Evolutionary conservation across 176 grass and related monocot species (phyloP), one percentile per base, ranked within the genome.

Genomic region (Saccharum spontaneum): DNA sequence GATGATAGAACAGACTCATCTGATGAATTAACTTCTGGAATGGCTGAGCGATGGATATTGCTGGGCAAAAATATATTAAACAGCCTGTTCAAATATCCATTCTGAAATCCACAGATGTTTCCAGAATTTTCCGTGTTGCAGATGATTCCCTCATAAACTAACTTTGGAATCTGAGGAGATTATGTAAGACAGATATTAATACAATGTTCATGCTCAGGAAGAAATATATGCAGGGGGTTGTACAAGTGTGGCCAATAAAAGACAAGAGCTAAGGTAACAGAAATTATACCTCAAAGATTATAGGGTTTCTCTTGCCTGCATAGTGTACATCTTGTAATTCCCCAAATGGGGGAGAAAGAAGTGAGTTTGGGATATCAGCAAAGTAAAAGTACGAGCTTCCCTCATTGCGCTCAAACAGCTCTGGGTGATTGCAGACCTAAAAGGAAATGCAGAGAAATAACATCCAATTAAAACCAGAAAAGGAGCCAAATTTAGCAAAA

Each of bases 351-450:
- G 96, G 93, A 81, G 97, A 80, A 85, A 97, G 88, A 88, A 97
- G 97, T 69, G 94, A 86, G 69, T 99, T 92, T 85, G 86, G 91
- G 15, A 97, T 90, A 46, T 97, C 90, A 24, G 92, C 97, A 85
- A 99, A 99, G 88, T 97, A 87, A 79, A 97, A 94, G 84, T 92
- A 99, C 34, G 87, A 96, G 44, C 93, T 99, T 83, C 97, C 97
- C 89, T 96, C 97, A 55, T 99, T 99, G 49, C 97, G 94, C 79
- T 99, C 97, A 79, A 99, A 99, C 61, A 99, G 88, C 88, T 99
- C 97, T 30, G 97, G 97, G 88, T 99, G 97, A 90, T 99, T 99
- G 86, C 97, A 99, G 57, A 99, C 97, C 97, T 99, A 86, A 77
- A 91, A 52, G 45, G 54, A 61, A 68, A 80, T 70, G 26, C 67